Percentiles rank a stretch among this genome's conserved stretches.
Conservation (phyloP, 2,329 filamentous ascomycete species). For the Paecilomyces formosus region DNA sequence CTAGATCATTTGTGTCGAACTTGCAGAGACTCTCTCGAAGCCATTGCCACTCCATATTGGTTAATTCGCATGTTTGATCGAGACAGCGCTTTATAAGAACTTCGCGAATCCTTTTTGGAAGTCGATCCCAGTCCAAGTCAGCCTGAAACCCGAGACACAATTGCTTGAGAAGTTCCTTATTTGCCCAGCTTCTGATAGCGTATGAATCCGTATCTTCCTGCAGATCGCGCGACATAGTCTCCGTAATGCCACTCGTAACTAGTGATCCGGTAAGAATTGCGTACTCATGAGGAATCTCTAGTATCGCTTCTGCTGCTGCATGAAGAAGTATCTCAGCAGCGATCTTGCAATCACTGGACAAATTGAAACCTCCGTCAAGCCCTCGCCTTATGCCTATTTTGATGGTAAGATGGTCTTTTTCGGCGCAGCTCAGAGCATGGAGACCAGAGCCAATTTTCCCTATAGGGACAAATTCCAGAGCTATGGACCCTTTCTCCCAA, state of each 20-base stretch:
- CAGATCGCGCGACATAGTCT: constrained; percentile 26
- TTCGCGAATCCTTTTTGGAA: constrained; percentile 41
- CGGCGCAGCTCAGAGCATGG: constrained; percentile 25
- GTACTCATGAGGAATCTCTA: constrained; percentile 30
- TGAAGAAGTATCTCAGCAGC: constrained; percentile 33
- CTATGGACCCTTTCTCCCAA: constrained; percentile 24
- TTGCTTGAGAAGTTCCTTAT: constrained; percentile 40
- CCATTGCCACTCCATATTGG: constrained; percentile 36
- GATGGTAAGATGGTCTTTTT: constrained; percentile 18
- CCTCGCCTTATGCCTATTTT: constrained; percentile 24
- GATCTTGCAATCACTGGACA: constrained; percentile 28
- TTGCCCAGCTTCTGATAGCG: constrained; percentile 32
- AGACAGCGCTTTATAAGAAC: constrained; percentile 40
- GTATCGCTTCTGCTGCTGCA: constrained; percentile 26
- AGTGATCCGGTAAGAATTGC: constrained; percentile 26
- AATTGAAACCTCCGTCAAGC: constrained; percentile 22
- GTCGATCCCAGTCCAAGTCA: constrained; percentile 45
- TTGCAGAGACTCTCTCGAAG: constrained; percentile 33
- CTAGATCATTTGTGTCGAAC: constrained; percentile 27
- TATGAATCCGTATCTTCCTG: constrained; percentile 29
- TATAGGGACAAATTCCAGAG: constrained; percentile 26
- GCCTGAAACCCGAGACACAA: constrained; percentile 44
- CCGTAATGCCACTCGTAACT: constrained; percentile 23
- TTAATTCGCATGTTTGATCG: constrained; percentile 34
- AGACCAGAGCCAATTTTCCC: constrained; percentile 26